Evolutionary conservation across 2,329 filamentous ascomycete species (phyloP).

Genomic region (Pseudocercospora fuligena): DNA sequence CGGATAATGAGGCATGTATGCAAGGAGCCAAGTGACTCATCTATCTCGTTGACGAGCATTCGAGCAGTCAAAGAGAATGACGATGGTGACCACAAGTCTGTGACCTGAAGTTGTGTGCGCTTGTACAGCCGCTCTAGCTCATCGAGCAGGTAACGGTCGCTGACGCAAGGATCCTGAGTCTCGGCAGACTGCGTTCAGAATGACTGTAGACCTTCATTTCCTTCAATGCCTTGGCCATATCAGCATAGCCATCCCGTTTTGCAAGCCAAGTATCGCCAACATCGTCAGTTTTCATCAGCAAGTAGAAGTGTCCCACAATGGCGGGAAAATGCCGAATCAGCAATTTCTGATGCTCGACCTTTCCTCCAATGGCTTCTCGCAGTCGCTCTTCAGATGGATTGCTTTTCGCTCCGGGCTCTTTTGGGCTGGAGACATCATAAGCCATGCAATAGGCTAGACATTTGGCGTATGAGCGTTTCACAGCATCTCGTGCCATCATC

Average conservation of each 20-base stretch:
- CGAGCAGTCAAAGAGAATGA: constrained; percentile 57
- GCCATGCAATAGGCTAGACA: constrained; percentile 83
- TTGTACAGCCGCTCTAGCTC: constrained; percentile 80
- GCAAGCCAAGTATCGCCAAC: constrained; percentile 64
- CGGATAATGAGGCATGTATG: constrained; percentile 86
- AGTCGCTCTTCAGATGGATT: constrained; percentile 55
- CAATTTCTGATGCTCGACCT: constrained; percentile 62
- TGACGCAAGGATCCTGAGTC: constrained; percentile 87
- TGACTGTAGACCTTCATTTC: constrained; percentile 72
- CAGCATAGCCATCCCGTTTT: constrained; percentile 52
- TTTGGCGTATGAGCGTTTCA: constrained; percentile 74
- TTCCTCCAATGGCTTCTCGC: constrained; percentile 70
- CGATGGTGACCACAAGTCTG: constrained; percentile 33
- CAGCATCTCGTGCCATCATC: constrained; percentile 58
- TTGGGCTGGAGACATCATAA: constrained; percentile 61
- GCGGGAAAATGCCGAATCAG: constrained; percentile 74
- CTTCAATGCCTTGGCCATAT: constrained; percentile 67
- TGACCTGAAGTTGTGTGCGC: constrained; percentile 64
- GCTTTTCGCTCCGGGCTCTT: constrained; percentile 42
- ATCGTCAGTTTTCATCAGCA: constrained; percentile 74
- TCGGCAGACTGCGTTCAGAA: constrained; percentile 68
- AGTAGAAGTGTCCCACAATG: constrained; percentile 76
- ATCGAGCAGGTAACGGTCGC: constrained; percentile 73
- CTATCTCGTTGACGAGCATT: constrained; percentile 77
- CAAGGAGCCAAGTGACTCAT: constrained; percentile 81